A percentile compares a stretch with the other conserved stretches of the same genome.
Evolutionary conservation across 345 rosid genomes (phyloP).

Genomic region (Trapa incisa): DNA sequence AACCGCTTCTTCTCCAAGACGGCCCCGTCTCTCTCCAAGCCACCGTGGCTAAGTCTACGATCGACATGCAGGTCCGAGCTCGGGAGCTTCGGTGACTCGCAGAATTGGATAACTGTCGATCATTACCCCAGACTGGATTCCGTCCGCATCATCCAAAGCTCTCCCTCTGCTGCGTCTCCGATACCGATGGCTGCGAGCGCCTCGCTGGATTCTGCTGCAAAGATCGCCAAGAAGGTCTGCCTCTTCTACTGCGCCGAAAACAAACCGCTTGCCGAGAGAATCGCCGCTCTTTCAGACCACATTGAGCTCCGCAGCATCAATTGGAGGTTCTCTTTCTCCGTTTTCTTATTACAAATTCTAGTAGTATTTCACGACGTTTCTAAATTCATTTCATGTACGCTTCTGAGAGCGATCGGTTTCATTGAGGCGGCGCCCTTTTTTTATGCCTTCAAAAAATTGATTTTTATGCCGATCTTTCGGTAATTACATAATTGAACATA

Average conservation of each 20-base stretch:
- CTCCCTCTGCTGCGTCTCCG: constrained; percentile 25
- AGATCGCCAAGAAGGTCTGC: constrained; percentile 44
- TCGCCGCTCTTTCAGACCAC: constrained; percentile 58
- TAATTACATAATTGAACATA: not conserved
- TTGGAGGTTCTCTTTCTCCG: constrained; percentile 48
- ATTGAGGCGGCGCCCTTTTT: not conserved
- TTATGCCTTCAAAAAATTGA: not conserved
- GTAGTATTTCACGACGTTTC: not conserved
- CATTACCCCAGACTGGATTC: constrained; percentile 41
- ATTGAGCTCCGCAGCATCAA: constrained; percentile 74
- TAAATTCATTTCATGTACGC: not conserved
- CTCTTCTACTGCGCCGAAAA: constrained; percentile 76
- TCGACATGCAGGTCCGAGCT: constrained; percentile 24
- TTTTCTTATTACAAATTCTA: not conserved
- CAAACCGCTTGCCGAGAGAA: constrained; percentile 63
- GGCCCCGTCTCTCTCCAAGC: not conserved
- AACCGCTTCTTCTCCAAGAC: not conserved
- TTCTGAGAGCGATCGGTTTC: not conserved
- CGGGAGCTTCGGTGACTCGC: constrained; percentile 43
- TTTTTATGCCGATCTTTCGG: not conserved
- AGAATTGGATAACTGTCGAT: constrained; percentile 30
- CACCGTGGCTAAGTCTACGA: constrained; percentile 1
- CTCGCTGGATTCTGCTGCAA: constrained; percentile 33
- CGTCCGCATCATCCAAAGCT: constrained; percentile 23
- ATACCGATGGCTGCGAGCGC: constrained; percentile 40